Evolutionary conservation across 768 basidiomycete species (phyloP), one percentile per base, ranked within the genome.

Genomic region (Agaricus bisporus): DNA sequence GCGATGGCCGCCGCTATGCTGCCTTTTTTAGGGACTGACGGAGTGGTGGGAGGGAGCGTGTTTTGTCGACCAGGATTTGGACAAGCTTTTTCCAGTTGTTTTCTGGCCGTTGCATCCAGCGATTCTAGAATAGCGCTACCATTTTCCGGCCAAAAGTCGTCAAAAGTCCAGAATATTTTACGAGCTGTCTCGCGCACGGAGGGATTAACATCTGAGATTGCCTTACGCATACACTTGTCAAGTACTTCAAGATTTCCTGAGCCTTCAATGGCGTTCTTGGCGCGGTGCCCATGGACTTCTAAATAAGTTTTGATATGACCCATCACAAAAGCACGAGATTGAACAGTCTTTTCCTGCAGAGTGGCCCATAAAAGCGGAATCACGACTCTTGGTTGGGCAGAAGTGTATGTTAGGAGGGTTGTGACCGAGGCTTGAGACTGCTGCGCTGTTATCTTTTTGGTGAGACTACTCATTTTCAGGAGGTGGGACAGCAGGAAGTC

Each of bases 391-490:
- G 93, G 85, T 57, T 85, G 86, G 44, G 82, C 74, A 3, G 90
- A 85, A 2, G 85, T 80, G 60, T 87, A 69, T 1, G 73, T 74
- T 17, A 98, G 80, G 55, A 98, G 73, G n/a, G 75, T 68, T 1
- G 77, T 75, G 8, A 91, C 78, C 1, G 82, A 75, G 2, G 77
- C 73, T 65, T 98, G 97, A 0, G 95, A 90, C 55, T 86, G 86
- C 52, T 91, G 85, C 4, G 88, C 91, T 20, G 83, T 80, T 45
- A 98, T 84, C 66, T 95, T 95, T 70, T 99, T 99, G 29, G 95
- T 98, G 51, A 90, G 84, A 7, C 83, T 85, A 26, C 89, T 83
- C 89, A 98, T 88, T 57, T 83, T 85, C 39, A 95, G 74, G 11
- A 95, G 78, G 61, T 86, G 80, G n/a, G 79, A 78, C 55, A 92